These are phyloP conservation scores for Aspergillus niger DNA, from an alignment of 2,329 filamentous ascomycete genomes.

Conservation along the genomic window DNA sequence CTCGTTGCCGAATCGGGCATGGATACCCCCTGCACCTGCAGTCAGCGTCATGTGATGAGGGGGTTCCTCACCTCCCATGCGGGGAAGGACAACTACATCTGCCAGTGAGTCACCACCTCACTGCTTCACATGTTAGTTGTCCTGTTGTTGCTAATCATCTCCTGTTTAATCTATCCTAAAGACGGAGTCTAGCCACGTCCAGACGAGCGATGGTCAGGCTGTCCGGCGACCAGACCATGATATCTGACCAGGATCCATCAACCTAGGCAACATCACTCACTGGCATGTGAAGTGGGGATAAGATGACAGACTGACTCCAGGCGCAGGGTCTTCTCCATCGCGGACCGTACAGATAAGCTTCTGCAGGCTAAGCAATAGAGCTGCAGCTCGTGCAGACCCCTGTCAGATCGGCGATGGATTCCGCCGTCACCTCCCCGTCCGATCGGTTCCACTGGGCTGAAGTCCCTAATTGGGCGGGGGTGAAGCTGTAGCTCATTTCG, in stretches of 20 bases:
- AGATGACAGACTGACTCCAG: not conserved
- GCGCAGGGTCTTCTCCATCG: not conserved
- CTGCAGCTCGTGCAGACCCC: not conserved
- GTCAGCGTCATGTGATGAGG: not conserved
- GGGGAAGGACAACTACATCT: not conserved
- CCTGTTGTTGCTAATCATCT: not conserved
- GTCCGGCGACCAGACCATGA: not conserved
- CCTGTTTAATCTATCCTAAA: too few relatives aligned
- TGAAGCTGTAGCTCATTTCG: not conserved
- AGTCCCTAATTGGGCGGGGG: not conserved
- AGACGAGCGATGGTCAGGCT: not conserved
- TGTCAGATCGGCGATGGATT: not conserved
- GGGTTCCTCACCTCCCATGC: not conserved
- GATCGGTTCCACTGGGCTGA: not conserved
- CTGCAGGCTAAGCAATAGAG: not conserved
- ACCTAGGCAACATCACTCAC: not conserved
- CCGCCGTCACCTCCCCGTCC: not conserved
- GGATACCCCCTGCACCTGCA: not conserved
- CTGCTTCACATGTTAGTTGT: not conserved
- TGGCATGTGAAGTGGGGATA: slow-evolving; percentile 8
- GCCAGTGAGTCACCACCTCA: not conserved
- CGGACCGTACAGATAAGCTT: slow-evolving; percentile 5
- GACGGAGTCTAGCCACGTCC: not conserved
- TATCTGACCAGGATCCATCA: not conserved
- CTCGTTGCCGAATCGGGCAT: not conserved